These are phyloP conservation scores for Neurospora cerealis DNA, from an alignment of 495 filamentous ascomycete species.

Conservation along the genomic window DNA sequence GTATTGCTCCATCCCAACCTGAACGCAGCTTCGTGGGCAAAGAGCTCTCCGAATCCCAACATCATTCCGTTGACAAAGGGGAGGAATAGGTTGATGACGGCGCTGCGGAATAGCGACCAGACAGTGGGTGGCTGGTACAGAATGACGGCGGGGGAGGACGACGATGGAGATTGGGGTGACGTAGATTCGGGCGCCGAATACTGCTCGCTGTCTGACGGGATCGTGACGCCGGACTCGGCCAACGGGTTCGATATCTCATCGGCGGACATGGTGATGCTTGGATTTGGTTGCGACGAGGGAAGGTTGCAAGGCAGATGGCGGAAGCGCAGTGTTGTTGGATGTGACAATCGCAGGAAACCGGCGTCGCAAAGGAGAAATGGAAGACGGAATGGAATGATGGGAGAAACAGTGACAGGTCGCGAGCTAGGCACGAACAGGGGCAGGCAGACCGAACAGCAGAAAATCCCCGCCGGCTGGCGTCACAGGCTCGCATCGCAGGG, in stretches of 20 bases:
- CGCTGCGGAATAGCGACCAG: slow-evolving; percentile 75
- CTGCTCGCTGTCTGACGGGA: slow-evolving; percentile 82
- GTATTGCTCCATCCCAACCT: slow-evolving; percentile 86
- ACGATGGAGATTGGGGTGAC: slow-evolving; percentile 44
- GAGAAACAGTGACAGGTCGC: not conserved
- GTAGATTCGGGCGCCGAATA: slow-evolving; percentile 60
- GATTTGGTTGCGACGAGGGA: not conserved
- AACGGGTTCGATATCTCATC: slow-evolving; percentile 51
- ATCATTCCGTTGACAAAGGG: slow-evolving; percentile 98
- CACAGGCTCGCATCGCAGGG: not conserved
- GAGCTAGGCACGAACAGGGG: not conserved
- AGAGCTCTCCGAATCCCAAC: slow-evolving; percentile 92
- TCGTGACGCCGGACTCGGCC: slow-evolving; percentile 72
- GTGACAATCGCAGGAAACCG: not conserved
- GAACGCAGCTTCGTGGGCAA: slow-evolving; percentile 92
- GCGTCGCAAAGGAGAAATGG: not conserved
- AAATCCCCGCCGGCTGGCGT: not conserved
- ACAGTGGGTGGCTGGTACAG: slow-evolving; percentile 83
- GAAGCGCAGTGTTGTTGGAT: not conserved
- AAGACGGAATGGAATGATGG: not conserved
- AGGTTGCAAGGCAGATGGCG: not conserved
- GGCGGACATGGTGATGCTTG: slow-evolving; percentile 27
- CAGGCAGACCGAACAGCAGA: not conserved
- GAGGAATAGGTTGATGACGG: slow-evolving; percentile 86
- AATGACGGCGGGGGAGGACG: slow-evolving; percentile 65